Evolutionary conservation across 2,329 filamentous ascomycete species (phyloP), one percentile per base, ranked within the genome.

Genomic region (Teratosphaeria zuluensis): DNA sequence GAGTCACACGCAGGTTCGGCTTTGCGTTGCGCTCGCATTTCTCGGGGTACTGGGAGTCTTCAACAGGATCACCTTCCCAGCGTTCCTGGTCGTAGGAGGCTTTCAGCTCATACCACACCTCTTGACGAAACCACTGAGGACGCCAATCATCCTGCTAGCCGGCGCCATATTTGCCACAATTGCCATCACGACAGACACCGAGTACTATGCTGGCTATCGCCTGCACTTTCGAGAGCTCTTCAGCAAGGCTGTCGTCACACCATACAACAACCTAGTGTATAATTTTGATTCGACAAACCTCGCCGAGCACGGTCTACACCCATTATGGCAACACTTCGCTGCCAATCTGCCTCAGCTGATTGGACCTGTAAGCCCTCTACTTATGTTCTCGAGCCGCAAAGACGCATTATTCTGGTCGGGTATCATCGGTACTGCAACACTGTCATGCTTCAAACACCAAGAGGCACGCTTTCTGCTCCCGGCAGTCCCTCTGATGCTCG

Each of bases 31-130:
- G 51, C 83, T 99, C 48, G 90, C 90, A 32, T 84, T 92, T 61
- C 84, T 96, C 57, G 80, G 84, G 56, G 87, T 96, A 14, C 88
- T 94, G 68, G 94, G 94, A 55, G 77, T 92, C 59, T 99, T 99
- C 76, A 99, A 97, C 75, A 85, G 94, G 64, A 96, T 97, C 69
- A 99, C 94, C 9, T 97, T 97, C 73, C 92, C 92, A 53, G 92
- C 92, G 14, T 99, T 95, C 72, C 76, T 99, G 62, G 73, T 95
- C 59, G 84, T 96, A 70, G 92, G 94, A 56, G 87, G 87, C 38
- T 77, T 95, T 70, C 86, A 86, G 70, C 80, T 99, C 69, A 78
- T 97, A 72, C 90, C 90, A 64, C 88, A 95, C 77, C 94, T 96
- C 70, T 76, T 83, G 72, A 85, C 85, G 73, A 92, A 87, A 89